Conservation (phyloP, 768 basidiomycete genomes). For the Lactarius psammicola region DNA sequence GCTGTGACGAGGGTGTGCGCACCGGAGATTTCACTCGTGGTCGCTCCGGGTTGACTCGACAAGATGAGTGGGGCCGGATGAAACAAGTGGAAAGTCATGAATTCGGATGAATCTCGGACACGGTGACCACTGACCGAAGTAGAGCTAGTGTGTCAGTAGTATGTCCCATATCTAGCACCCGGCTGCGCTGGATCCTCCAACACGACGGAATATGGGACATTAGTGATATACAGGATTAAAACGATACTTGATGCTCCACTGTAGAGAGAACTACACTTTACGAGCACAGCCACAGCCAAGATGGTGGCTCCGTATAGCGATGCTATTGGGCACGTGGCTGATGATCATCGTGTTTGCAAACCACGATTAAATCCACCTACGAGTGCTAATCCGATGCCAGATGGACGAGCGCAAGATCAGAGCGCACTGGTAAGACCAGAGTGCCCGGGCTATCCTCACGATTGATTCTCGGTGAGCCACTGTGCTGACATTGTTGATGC, state of each 20-base stretch:
- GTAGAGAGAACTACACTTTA: not conserved
- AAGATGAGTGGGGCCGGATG: not conserved
- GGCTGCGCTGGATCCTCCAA: not conserved
- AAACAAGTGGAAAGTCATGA: not conserved
- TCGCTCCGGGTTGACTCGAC: conserved; percentile 4
- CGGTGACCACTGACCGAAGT: not conserved
- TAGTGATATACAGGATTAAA: not conserved
- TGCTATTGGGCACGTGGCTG: not conserved
- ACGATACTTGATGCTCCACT: not conserved
- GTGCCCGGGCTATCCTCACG: not conserved
- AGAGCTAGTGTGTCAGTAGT: not conserved
- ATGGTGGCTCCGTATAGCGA: not conserved
- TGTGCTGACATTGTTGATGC: not conserved
- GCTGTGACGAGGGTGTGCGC: not conserved
- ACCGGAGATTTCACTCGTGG: not conserved
- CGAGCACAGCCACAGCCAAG: not conserved
- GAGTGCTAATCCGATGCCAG: not conserved
- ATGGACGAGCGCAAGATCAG: not conserved
- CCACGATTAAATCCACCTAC: not conserved
- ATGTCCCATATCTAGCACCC: not conserved
- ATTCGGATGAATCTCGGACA: not conserved
- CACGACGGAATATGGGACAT: not conserved
- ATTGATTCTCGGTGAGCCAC: not conserved
- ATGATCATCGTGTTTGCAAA: not conserved
- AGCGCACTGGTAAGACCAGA: not conserved